A percentile compares a stretch with the other conserved stretches of the same genome.
Conservation (phyloP, 2,329 filamentous ascomycete species). For the Epichloe sibirici region DNA sequence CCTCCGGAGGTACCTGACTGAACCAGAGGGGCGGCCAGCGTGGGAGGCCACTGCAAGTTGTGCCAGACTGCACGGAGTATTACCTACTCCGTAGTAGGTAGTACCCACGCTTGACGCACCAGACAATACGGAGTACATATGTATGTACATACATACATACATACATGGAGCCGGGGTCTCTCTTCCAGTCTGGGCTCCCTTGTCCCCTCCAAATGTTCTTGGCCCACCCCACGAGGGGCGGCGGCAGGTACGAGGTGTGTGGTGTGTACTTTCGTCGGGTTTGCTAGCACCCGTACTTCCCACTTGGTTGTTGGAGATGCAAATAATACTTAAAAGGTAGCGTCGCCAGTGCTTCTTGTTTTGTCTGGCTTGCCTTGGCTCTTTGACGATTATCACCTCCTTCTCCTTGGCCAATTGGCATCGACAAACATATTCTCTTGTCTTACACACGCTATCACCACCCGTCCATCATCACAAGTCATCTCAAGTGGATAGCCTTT, state of each 20-base stretch:
- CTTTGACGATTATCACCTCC: background rate
- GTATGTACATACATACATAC: too few species aligned
- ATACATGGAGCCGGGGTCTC: background rate
- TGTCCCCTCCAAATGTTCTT: background rate
- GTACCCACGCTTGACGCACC: background rate
- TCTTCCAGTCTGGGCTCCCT: slow-evolving; percentile 1
- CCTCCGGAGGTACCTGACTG: background rate
- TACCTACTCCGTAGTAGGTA: background rate
- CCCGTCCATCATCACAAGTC: background rate
- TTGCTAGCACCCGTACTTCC: slow-evolving; percentile 2
- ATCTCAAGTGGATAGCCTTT: background rate
- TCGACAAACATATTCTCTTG: background rate
- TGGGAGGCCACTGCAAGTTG: background rate
- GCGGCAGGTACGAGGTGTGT: slow-evolving; percentile 10
- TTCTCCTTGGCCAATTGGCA: slow-evolving; percentile 4
- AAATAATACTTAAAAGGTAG: slow-evolving; percentile 9
- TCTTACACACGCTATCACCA: background rate
- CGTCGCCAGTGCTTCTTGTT: slow-evolving; percentile 1
- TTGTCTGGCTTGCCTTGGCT: background rate
- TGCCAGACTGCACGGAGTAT: background rate
- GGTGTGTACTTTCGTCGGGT: slow-evolving; percentile 6
- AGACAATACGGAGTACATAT: background rate
- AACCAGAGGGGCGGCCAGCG: background rate
- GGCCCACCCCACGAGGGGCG: slow-evolving; percentile 7
- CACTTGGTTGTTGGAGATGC: background rate